Evolutionary conservation across 768 basidiomycete genomes (phyloP).

Genomic region (Porpolomopsis calyptriformis): DNA sequence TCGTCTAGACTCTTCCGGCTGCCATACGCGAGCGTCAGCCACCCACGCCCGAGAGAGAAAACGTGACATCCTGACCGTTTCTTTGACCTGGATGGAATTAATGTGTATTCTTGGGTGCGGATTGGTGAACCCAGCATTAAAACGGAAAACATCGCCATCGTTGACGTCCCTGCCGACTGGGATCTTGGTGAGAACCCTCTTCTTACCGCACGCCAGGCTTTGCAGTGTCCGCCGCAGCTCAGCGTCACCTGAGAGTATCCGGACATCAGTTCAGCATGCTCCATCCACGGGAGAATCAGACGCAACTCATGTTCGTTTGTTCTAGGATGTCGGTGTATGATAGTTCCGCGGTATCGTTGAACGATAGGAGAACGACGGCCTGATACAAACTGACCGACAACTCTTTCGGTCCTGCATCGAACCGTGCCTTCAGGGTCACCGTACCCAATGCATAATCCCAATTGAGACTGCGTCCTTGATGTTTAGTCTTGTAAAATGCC

Average conservation of each 20-base stretch:
- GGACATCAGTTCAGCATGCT: no score
- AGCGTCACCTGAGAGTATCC: constrained; percentile 44
- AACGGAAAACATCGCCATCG: constrained; percentile 65
- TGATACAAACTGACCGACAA: constrained; percentile 88
- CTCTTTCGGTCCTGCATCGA: constrained; percentile 66
- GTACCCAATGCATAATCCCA: constrained; percentile 88
- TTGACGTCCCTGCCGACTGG: constrained; percentile 72
- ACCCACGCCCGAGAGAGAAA: background rate
- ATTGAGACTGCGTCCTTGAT: constrained; percentile 62
- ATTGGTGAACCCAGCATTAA: constrained; percentile 78
- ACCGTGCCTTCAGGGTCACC: constrained; percentile 61
- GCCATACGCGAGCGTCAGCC: background rate
- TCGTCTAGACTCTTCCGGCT: constrained; percentile 79
- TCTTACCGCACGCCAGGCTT: constrained; percentile 84
- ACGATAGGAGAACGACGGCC: constrained; percentile 73
- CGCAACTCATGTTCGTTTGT: constrained; percentile 63
- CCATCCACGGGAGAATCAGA: no score
- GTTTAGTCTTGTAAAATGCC: constrained; percentile 67
- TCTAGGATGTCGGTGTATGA: constrained; percentile 57
- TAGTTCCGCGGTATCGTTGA: constrained; percentile 59
- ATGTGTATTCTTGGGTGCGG: constrained; percentile 75
- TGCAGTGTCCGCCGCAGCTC: constrained; percentile 83
- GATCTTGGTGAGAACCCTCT: constrained; percentile 74
- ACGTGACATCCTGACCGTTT: constrained; percentile 49
- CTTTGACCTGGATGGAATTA: constrained; percentile 91